Evolutionary conservation across 257 asterid species (phyloP).

Genomic region (Forsythia suspensa): DNA sequence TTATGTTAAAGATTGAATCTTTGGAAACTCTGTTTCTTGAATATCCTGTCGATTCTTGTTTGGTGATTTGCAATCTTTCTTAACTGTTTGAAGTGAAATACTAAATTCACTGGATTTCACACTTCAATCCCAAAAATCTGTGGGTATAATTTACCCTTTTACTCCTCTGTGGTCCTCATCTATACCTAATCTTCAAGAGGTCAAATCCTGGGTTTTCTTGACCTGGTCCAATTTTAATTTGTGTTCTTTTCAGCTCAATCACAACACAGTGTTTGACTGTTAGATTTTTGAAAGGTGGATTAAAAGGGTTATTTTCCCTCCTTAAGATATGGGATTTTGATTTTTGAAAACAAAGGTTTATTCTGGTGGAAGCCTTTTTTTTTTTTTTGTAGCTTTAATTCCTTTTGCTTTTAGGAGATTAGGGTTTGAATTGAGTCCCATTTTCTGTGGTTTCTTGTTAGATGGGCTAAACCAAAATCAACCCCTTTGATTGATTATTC

Average conservation of each 20-base stretch:
- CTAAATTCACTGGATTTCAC: conserved; percentile 1
- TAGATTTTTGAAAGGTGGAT: conserved; percentile 30
- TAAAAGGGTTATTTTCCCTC: conserved; percentile 47
- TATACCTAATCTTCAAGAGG: conserved; percentile 23
- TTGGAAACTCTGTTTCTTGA: conserved; percentile 31
- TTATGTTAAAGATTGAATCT: conserved; percentile 34
- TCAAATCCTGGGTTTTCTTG: conserved; percentile 52
- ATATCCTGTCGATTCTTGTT: conserved; percentile 15
- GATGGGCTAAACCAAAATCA: conserved; percentile 46
- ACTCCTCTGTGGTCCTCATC: neutral
- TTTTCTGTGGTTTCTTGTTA: conserved; percentile 47
- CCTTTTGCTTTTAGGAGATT: conserved; percentile 66
- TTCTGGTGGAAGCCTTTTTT: conserved; percentile 55
- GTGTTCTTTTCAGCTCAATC: conserved; percentile 11
- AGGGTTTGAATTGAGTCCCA: conserved; percentile 42
- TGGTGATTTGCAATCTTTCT: neutral
- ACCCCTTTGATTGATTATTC: conserved; percentile 24
- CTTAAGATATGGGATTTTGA: conserved; percentile 40
- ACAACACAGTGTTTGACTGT: conserved; percentile 36
- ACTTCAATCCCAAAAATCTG: neutral
- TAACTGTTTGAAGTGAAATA: neutral
- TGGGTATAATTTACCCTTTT: conserved; percentile 1
- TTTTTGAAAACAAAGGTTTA: conserved; percentile 71
- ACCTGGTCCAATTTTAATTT: conserved; percentile 35
- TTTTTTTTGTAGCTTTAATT: conserved; percentile 28